Conservation (phyloP, 345 rosid genomes). For the Ailanthus altissimus region DNA sequence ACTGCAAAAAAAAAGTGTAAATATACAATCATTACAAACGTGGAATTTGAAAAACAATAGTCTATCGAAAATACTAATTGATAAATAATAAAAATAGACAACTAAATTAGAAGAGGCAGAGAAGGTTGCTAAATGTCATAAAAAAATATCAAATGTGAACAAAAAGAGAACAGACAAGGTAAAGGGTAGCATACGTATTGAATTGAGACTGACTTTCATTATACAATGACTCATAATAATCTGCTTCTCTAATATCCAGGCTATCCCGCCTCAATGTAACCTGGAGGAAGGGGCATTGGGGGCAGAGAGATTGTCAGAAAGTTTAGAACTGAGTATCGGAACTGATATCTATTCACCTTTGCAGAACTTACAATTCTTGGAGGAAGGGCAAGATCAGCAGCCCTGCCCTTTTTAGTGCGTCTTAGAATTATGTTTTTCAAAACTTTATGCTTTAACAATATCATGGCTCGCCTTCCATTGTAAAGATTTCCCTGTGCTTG, state of each 20-base stretch:
- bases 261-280: constrained; percentile 78
- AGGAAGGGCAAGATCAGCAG: constrained; percentile 99
- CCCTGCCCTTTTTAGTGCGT: constrained; percentile 92
- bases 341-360: not conserved
- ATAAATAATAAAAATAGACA: not conserved
- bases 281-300: constrained; percentile 38
- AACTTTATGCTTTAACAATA: constrained; percentile 83
- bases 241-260: constrained; percentile 78
- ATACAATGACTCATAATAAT: constrained; percentile 81
- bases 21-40: not conserved
- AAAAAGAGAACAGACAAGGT: constrained; percentile 12
- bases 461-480: constrained; percentile 75
- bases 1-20: constrained; percentile 45
- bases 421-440: constrained; percentile 68
- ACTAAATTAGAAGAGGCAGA: not conserved
- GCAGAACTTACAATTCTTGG: constrained; percentile 69
- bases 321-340: constrained; percentile 7
- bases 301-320: constrained; percentile 7
- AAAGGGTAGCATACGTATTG: constrained; percentile 61
- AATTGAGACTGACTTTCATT: constrained; percentile 87
- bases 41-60: not conserved
- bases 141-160: constrained; percentile 5
- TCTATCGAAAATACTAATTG: not conserved
- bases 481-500: constrained; percentile 46
- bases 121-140: not conserved